Percentiles rank a stretch among this genome's conserved stretches.
Conservation (phyloP, 2,329 filamentous ascomycete species). For the Botrytis galanthina region DNA sequence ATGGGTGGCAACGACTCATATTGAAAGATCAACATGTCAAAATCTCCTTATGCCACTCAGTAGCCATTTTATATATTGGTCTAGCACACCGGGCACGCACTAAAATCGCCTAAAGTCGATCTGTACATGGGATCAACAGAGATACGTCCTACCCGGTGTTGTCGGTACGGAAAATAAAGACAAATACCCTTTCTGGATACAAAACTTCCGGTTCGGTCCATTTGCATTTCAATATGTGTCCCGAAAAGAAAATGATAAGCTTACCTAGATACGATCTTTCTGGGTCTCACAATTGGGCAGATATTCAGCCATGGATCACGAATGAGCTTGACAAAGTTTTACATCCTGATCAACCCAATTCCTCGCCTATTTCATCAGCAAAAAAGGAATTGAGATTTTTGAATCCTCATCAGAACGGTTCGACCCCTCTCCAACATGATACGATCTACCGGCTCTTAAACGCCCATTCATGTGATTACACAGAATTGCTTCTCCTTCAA, state of each 20-base stretch:
- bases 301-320: background rate
- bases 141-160: background rate
- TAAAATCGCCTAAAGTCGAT: background rate
- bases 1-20: background rate
- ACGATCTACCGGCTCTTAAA: background rate
- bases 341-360: constrained; percentile 1
- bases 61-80: background rate
- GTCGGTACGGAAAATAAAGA: background rate
- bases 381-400: constrained; percentile 7
- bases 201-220: background rate
- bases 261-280: background rate
- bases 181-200: background rate
- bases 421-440: background rate
- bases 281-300: background rate
- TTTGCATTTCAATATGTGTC: background rate
- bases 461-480: background rate
- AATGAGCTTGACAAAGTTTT: background rate
- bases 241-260: background rate
- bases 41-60: background rate
- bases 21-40: background rate
- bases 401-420: background rate
- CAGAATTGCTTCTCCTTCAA: background rate
- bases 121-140: constrained; percentile 1
- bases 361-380: background rate
- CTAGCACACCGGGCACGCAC: background rate